Evolutionary conservation across 2,329 filamentous ascomycete species (phyloP).

Genomic region (Lecanosticta acicola): DNA sequence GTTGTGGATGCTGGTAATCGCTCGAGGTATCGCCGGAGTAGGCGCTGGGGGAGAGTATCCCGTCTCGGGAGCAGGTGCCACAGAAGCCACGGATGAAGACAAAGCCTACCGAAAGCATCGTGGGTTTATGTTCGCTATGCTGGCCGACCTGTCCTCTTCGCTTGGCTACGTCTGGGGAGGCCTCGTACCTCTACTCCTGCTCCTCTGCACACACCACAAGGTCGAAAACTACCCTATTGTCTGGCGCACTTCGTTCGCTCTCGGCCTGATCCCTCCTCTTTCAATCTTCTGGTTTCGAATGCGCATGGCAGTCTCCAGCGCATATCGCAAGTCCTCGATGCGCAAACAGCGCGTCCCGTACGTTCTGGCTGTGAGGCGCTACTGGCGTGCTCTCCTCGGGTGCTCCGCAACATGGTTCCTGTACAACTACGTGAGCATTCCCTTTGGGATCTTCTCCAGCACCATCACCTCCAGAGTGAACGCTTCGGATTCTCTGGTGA

Average conservation of each 20-base stretch:
- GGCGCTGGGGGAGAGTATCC: conserved; percentile 49
- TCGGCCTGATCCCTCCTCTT: conserved; percentile 68
- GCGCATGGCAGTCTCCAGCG: conserved; percentile 68
- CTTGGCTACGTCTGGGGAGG: conserved; percentile 50
- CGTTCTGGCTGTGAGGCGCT: conserved; percentile 54
- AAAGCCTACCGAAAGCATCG: conserved; percentile 41
- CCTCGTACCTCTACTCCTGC: conserved; percentile 42
- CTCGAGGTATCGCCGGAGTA: conserved; percentile 42
- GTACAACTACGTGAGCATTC: conserved; percentile 67
- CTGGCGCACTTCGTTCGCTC: conserved; percentile 75
- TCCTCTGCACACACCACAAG: conserved; percentile 45
- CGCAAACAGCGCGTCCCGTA: conserved; percentile 42
- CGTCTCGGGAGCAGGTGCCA: conserved; percentile 44
- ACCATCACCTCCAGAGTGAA: conserved; percentile 61
- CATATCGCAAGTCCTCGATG: conserved; percentile 68
- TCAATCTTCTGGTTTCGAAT: conserved; percentile 64
- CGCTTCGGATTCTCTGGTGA: conserved; percentile 59
- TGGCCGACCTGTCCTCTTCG: conserved; percentile 47
- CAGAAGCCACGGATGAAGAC: conserved; percentile 51
- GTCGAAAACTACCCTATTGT: conserved; percentile 45
- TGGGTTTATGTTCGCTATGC: conserved; percentile 54
- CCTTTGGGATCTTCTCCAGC: conserved; percentile 77
- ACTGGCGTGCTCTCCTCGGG: conserved; percentile 63
- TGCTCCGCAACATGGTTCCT: conserved; percentile 77
- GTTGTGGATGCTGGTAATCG: conserved; percentile 42